Conservation (phyloP, 495 filamentous ascomycete genomes). For the Xylaria cubensis region DNA sequence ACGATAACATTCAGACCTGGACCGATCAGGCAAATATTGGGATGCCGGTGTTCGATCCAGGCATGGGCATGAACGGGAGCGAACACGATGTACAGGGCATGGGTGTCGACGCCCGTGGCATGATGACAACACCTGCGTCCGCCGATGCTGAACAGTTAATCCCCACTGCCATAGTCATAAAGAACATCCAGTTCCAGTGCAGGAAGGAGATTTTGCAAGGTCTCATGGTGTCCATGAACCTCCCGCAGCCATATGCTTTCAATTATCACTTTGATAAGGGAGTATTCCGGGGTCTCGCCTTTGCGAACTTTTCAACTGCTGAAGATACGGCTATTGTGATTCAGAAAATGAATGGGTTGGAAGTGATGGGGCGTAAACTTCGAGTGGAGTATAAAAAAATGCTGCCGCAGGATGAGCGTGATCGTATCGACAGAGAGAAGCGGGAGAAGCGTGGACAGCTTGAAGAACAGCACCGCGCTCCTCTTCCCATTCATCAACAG, state of each 20-base stretch:
- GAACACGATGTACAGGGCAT: constrained; percentile 39
- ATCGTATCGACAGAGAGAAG: constrained; percentile 97
- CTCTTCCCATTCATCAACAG: constrained; percentile 75
- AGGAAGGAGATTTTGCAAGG: constrained; percentile 94
- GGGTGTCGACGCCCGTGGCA: constrained; percentile 38
- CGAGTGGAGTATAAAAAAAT: constrained; percentile 99
- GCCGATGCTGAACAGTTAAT: constrained; percentile 71
- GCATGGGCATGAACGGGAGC: constrained; percentile 44
- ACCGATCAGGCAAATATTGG: constrained; percentile 52
- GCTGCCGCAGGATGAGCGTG: constrained; percentile 90
- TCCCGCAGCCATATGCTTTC: constrained; percentile 96
- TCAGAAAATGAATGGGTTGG: constrained; percentile 89
- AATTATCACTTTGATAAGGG: constrained; percentile 99
- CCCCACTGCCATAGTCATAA: constrained; percentile 98
- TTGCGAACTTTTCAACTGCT: constrained; percentile 96
- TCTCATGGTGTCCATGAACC: constrained; percentile 88
- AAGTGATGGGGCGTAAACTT: constrained; percentile 91
- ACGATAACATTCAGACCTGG: constrained; percentile 51
- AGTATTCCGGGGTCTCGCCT: constrained; percentile 93
- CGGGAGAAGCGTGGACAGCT: constrained; percentile 94
- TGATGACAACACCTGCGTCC: constrained; percentile 60
- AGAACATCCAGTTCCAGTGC: constrained; percentile 98
- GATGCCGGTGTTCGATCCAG: constrained; percentile 46
- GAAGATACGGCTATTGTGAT: constrained; percentile 93
- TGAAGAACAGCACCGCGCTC: constrained; percentile 87